Evolutionary conservation across 495 filamentous ascomycete genomes (phyloP), one percentile per base, ranked within the genome.

Genomic region (Parathielavia appendiculata): DNA sequence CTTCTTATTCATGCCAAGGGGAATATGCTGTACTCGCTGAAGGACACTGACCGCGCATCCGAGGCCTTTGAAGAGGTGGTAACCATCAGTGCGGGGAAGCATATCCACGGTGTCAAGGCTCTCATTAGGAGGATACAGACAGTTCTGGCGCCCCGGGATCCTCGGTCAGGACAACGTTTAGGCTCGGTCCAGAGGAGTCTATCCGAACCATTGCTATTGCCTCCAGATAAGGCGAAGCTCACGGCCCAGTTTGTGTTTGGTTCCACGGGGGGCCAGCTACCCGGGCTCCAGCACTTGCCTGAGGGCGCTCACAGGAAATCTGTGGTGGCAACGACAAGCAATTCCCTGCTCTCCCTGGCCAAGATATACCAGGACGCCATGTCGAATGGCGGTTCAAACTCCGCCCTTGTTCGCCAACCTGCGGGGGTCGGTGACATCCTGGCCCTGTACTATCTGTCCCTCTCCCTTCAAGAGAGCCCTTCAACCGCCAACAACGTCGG

Each of bases 321-420:
- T 11, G 92, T 90, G 13, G 81, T 96, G 12, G 91, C 90, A 8
- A 97, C 92, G 4, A 96, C 92, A 4, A 97, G 92, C 72, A 99
- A 99, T 69, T 93, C 92, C 16, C 75, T 99, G 9, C 80, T 99
- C 4, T 97, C 92, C 0, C 75, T 99, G 48, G 93, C 93, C 23
- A 99, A 99, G 71, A 97, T 99, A 46, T 97, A 95, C 63, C 93
- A 99, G 71, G 93, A 99, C 75, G 87, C 91, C n/a, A 96, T 97
- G 89, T 88, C 90, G 8, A 91, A 83, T 59, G 83, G 85, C 35
- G 83, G 82, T 17, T 73, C 81, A 36, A 74, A 79, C 3, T 79
- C 84, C 34, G 77, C 79, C 39, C 76, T 85, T 41, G 75, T 86
- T 12, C 76, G 74, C 48, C 78, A 78, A 50, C 81, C 86, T 4